phyloP scores from a whole-genome alignment of 2,329 filamentous ascomycete species.

The Botryotinia convoluta region DNA sequence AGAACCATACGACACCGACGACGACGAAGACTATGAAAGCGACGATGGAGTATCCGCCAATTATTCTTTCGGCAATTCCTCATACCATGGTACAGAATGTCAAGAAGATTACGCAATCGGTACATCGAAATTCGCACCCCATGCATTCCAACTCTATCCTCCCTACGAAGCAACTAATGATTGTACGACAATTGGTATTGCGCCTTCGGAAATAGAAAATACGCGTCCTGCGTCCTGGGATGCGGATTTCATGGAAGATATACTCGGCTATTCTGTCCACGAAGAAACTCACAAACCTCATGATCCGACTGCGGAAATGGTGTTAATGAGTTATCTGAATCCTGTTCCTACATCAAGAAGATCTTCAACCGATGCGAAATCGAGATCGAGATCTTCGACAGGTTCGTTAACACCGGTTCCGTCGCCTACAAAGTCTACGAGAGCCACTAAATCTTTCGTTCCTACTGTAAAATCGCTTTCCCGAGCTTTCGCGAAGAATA shows the following conservation, averaged over 20 bases:
- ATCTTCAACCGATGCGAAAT: background rate
- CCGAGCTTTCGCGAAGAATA: background rate
- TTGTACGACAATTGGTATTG: background rate
- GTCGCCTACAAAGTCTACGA: background rate
- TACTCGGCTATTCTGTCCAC: background rate
- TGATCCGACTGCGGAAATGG: conserved; percentile 1
- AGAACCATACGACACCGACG: background rate
- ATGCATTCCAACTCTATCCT: background rate
- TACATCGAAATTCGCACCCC: background rate
- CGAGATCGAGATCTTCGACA: background rate
- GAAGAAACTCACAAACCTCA: background rate
- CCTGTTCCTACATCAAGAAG: background rate
- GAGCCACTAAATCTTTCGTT: background rate
- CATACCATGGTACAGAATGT: conserved; percentile 5
- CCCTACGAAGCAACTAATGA: background rate
- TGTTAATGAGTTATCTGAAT: background rate
- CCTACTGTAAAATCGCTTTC: background rate
- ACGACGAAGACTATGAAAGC: background rate
- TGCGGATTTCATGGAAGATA: background rate
- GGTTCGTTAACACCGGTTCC: background rate
- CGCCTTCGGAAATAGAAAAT: background rate
- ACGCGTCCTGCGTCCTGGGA: background rate
- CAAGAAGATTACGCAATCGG: conserved; percentile 11
- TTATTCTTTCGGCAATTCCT: conserved; percentile 1
- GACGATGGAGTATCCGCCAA: background rate